phyloP scores from a whole-genome alignment of 140 eudicot genomes.

The Bidens hawaiensis region DNA sequence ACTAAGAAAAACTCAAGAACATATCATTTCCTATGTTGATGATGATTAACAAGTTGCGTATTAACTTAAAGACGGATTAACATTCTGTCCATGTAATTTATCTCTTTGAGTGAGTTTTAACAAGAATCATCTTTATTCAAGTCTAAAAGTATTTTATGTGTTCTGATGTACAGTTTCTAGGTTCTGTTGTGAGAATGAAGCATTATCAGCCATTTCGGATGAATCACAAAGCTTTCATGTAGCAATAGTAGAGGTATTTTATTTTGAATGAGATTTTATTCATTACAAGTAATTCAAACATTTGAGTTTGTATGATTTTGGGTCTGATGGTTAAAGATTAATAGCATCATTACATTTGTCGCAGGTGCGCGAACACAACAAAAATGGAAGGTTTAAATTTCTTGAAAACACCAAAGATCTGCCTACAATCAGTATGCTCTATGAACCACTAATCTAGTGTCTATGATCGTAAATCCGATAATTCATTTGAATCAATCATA shows the following conservation, averaged over 20 bases:
- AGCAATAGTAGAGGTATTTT: conserved; percentile 72
- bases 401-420: not conserved
- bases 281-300: not conserved
- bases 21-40: not conserved
- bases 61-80: not conserved
- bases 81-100: not conserved
- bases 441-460: not conserved
- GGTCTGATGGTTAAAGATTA: not conserved
- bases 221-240: conserved; percentile 56
- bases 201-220: conserved; percentile 54
- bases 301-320: not conserved
- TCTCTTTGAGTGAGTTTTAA: not conserved
- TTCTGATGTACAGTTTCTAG: conserved; percentile 39
- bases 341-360: conserved; percentile 3
- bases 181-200: conserved; percentile 57
- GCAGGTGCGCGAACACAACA: conserved; percentile 50
- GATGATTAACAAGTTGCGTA: not conserved
- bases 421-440: not conserved
- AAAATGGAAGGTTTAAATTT: conserved; percentile 10
- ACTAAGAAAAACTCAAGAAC: not conserved
- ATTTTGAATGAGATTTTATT: not conserved
- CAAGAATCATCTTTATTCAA: not conserved
- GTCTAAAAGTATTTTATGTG: not conserved
- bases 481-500: not conserved
- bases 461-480: not conserved